Conservation (phyloP, 2,329 filamentous ascomycete species). For the Aspergillus sp. region DNA sequence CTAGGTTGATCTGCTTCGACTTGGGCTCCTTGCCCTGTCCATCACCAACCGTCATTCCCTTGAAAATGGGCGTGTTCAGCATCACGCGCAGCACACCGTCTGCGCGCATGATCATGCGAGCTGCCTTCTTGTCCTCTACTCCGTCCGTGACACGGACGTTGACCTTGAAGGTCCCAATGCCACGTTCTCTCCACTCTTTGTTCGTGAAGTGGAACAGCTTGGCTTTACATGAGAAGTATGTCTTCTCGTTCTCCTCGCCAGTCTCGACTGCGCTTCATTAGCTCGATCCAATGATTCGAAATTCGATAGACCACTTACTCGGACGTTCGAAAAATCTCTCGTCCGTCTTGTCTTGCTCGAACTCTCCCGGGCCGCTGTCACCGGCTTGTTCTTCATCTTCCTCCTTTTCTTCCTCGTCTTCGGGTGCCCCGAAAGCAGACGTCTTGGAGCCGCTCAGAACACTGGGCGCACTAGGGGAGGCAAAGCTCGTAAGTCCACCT, state of each 20-base stretch:
- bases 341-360: constrained; percentile 51
- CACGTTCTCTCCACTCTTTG: constrained; percentile 85
- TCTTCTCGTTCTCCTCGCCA: constrained; percentile 80
- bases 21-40: constrained; percentile 62
- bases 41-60: constrained; percentile 76
- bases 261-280: constrained; percentile 67
- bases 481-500: constrained; percentile 66
- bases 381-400: constrained; percentile 55
- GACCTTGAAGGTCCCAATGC: constrained; percentile 79
- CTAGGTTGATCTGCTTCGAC: constrained; percentile 69
- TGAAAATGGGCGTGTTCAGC: constrained; percentile 79
- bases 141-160: constrained; percentile 66
- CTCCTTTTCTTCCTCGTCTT: constrained; percentile 51
- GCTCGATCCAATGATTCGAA: constrained; percentile 12
- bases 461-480: constrained; percentile 56
- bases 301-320: constrained; percentile 53
- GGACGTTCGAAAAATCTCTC: constrained; percentile 59
- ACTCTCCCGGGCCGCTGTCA: constrained; percentile 50
- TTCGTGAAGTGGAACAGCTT: constrained; percentile 81
- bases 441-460: constrained; percentile 42
- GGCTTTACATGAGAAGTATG: constrained; percentile 72
- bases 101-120: constrained; percentile 84
- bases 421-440: constrained; percentile 76
- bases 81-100: constrained; percentile 86
- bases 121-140: constrained; percentile 54